phyloP scores from a whole-genome alignment of 371 early-diverging fungal genomes.

The Mortierella sp. region DNA sequence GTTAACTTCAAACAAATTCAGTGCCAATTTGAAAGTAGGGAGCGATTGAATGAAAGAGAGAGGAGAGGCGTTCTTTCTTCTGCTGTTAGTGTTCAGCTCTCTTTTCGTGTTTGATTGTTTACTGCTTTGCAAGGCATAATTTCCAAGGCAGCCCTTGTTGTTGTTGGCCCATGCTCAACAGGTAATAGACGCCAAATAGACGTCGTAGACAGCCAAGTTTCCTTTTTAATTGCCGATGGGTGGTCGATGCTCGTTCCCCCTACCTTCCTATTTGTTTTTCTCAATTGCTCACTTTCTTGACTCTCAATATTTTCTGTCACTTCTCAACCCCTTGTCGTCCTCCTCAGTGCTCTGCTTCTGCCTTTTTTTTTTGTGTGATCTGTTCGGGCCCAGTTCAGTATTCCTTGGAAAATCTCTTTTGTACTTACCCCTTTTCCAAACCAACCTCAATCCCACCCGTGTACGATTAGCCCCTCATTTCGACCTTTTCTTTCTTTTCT shows the following conservation, averaged over 20 bases:
- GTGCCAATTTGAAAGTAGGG: not conserved
- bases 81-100: not conserved
- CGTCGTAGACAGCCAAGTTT: no score
- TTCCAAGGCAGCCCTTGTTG: not conserved
- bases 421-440: no score
- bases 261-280: no score
- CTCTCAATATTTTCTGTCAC: not conserved
- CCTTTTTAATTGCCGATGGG: not conserved
- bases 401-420: no score
- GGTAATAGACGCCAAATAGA: no score
- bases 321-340: constrained; percentile 2
- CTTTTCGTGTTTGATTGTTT: not conserved
- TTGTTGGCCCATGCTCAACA: constrained; percentile 39
- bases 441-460: no score
- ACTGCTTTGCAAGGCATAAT: constrained; percentile 4
- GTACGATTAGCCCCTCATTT: no score
- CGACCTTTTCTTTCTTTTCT: no score
- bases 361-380: not conserved
- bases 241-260: constrained; percentile 44
- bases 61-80: not conserved
- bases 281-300: not conserved
- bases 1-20: no score
- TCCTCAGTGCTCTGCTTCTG: not conserved
- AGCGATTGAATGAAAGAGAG: not conserved
- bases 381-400: constrained; percentile 12